These are phyloP conservation scores for Candolleomyces efflorescens DNA, from an alignment of 768 basidiomycete species.

Conservation along the genomic window DNA sequence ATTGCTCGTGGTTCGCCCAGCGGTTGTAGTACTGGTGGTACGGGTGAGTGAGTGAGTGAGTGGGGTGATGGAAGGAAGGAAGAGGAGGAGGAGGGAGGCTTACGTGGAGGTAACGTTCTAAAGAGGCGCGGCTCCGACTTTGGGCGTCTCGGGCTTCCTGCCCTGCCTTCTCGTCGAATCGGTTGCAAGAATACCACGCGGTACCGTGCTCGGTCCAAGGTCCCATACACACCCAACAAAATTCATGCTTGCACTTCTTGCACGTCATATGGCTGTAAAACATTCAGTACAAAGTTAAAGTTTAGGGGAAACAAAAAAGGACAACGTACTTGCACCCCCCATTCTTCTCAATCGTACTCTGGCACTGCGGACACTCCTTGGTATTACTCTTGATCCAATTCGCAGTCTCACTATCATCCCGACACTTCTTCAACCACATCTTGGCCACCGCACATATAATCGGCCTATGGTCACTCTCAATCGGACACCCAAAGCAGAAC, in stretches of 20 bases:
- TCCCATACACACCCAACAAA: constrained; percentile 99
- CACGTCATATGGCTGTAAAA: constrained; percentile 93
- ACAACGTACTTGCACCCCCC: constrained; percentile 96
- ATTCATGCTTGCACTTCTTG: constrained; percentile 98
- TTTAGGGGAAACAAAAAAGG: neutral
- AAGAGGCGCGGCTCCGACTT: constrained; percentile 80
- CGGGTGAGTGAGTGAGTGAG: too few species aligned
- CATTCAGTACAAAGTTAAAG: neutral
- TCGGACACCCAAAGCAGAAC: constrained; percentile 94
- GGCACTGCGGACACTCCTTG: constrained; percentile 94
- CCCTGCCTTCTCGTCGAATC: constrained; percentile 90
- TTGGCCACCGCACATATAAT: constrained; percentile 84
- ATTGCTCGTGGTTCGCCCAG: constrained; percentile 99
- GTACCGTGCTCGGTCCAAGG: constrained; percentile 98
- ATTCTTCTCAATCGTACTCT: constrained; percentile 99
- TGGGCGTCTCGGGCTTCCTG: constrained; percentile 90
- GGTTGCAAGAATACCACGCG: constrained; percentile 96
- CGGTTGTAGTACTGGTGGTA: constrained; percentile 99
- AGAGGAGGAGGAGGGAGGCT: constrained; percentile 24
- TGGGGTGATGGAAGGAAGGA: neutral
- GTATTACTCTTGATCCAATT: constrained; percentile 99
- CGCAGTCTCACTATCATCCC: constrained; percentile 96
- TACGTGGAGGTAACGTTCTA: constrained; percentile 96
- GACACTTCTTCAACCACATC: constrained; percentile 96
- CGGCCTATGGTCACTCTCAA: constrained; percentile 88